These are phyloP conservation scores for Parietaria judaica DNA, from an alignment of 306 rosid species.

Conservation along the genomic window DNA sequence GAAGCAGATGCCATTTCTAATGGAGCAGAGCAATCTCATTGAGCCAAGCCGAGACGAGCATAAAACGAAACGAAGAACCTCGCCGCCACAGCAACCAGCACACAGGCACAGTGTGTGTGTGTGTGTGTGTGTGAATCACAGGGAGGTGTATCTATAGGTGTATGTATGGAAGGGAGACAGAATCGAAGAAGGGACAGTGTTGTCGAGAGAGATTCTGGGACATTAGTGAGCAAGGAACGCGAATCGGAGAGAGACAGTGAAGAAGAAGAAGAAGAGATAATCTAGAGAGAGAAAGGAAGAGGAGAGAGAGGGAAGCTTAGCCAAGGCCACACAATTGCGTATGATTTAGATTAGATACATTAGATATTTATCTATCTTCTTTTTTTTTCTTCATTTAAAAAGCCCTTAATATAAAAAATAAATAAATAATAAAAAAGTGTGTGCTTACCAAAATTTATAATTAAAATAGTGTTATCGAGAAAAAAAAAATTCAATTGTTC, in stretches of 20 bases:
- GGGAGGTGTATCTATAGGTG: not conserved
- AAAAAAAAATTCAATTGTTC: no score
- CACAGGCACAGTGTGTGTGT: not conserved
- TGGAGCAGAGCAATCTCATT: slow-evolving; percentile 61
- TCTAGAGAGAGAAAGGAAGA: slow-evolving; percentile 26
- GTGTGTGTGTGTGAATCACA: not conserved
- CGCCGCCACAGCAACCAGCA: slow-evolving; percentile 2
- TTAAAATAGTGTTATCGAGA: no score
- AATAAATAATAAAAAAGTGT: no score
- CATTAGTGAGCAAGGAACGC: not conserved
- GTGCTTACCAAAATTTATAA: no score
- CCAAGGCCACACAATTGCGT: slow-evolving; percentile 87
- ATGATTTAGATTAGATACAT: slow-evolving; percentile 3
- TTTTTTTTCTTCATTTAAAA: no score
- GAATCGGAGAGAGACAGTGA: slow-evolving; percentile 19
- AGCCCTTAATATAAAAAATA: no score
- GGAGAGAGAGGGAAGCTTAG: slow-evolving; percentile 30
- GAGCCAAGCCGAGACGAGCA: slow-evolving; percentile 46
- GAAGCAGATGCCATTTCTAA: slow-evolving; percentile 71
- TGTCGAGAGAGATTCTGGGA: slow-evolving; percentile 4
- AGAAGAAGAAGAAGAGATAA: slow-evolving; percentile 41
- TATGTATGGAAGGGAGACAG: not conserved
- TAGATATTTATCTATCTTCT: no score
- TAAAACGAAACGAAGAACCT: slow-evolving; percentile 26
- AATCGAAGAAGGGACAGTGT: slow-evolving; percentile 7